Percentiles rank a stretch among this genome's conserved stretches.
phyloP scores from a whole-genome alignment of 1,284 basidiomycete species.

The Trametes polyzona region DNA sequence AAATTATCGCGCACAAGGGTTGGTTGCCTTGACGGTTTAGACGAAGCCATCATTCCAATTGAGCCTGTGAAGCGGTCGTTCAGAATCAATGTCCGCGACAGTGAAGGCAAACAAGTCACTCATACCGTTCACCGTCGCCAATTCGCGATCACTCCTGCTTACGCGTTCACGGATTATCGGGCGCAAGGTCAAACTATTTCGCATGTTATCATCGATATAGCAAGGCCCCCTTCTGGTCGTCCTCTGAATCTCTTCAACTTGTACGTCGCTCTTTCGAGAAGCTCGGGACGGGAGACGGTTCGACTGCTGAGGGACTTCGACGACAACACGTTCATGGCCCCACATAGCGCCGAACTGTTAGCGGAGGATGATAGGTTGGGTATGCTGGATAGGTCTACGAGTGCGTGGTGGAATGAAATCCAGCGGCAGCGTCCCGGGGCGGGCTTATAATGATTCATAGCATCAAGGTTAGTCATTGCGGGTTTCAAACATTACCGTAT shows the following conservation, averaged over 20 bases:
- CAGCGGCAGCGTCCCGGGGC: no score
- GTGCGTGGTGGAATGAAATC: not conserved
- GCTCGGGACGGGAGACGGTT: slow-evolving; percentile 30
- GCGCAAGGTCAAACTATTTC: not conserved
- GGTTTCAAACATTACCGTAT: no score
- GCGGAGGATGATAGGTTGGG: slow-evolving; percentile 11
- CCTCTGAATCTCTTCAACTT: slow-evolving; percentile 11
- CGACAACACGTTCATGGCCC: not conserved
- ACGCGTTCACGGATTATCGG: slow-evolving; percentile 3
- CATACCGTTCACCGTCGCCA: not conserved
- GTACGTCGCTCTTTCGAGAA: slow-evolving; percentile 37
- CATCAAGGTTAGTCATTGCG: no score
- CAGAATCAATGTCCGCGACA: not conserved
- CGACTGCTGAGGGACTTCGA: slow-evolving; percentile 26
- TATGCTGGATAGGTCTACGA: not conserved
- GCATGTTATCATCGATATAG: slow-evolving; percentile 1
- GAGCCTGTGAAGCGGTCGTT: not conserved
- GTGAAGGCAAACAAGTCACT: not conserved
- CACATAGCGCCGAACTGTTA: not conserved
- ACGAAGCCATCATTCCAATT: not conserved
- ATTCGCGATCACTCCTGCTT: not conserved
- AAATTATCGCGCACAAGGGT: not conserved
- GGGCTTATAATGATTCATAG: no score
- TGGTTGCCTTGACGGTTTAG: not conserved
- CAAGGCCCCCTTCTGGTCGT: not conserved